Percentiles rank a stretch among this genome's conserved stretches.
phyloP scores from a whole-genome alignment of 805 yeast species.

The Grigorovia yakushimaensis region DNA sequence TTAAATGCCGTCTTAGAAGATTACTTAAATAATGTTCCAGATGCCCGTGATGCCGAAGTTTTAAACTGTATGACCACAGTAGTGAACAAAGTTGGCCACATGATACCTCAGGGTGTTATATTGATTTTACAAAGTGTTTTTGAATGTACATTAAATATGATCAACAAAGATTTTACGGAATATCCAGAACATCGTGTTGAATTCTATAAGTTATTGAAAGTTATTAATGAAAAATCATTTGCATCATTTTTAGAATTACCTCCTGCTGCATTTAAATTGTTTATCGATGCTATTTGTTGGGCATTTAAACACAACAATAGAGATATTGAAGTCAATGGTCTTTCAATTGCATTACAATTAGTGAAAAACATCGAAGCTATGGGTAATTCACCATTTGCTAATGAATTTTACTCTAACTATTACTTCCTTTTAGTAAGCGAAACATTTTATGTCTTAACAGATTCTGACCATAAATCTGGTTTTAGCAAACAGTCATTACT shows the following conservation, averaged over 20 bases:
- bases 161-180: constrained; percentile 88
- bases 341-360: constrained; percentile 73
- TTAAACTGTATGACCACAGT: constrained; percentile 88
- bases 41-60: constrained; percentile 97
- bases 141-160: constrained; percentile 91
- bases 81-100: constrained; percentile 75
- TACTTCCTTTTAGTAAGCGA: constrained; percentile 86
- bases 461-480: constrained; percentile 96
- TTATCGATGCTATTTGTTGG: constrained; percentile 93
- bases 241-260: constrained; percentile 80
- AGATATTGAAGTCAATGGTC: constrained; percentile 90
- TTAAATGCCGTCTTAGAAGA: constrained; percentile 82
- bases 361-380: constrained; percentile 74
- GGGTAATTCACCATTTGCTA: constrained; percentile 60
- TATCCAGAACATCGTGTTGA: constrained; percentile 97
- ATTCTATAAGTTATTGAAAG: constrained; percentile 81
- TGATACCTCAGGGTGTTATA: constrained; percentile 85
- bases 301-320: constrained; percentile 96
- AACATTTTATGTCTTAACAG: constrained; percentile 87
- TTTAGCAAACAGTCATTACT: constrained; percentile 80
- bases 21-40: constrained; percentile 80
- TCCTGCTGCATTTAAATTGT: constrained; percentile 82
- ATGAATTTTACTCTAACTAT: constrained; percentile 79
- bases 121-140: constrained; percentile 81
- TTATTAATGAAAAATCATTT: constrained; percentile 78